These are phyloP conservation scores for Saturnispora bothae DNA, from an alignment of 805 yeast species.

Conservation along the genomic window DNA sequence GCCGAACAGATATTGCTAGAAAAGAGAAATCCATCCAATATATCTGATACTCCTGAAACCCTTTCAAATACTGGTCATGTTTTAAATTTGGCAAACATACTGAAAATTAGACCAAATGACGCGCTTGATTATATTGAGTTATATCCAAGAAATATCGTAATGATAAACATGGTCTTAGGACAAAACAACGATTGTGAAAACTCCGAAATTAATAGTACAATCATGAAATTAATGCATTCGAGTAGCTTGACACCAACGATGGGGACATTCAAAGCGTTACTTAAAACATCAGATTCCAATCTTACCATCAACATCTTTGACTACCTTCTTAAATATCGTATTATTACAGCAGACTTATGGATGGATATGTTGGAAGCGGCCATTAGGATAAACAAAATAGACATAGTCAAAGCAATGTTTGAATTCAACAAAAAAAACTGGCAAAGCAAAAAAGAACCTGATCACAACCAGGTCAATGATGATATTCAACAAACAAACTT, in stretches of 20 bases:
- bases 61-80: not conserved
- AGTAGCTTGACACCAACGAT: not conserved
- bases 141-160: constrained; percentile 4
- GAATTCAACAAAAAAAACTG: not conserved
- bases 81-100: not conserved
- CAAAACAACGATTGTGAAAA: too few species aligned
- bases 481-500: too few species aligned
- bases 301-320: constrained; percentile 4
- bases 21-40: too few species aligned
- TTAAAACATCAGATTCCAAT: too few species aligned
- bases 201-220: not conserved
- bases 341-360: constrained; percentile 1
- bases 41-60: too few species aligned
- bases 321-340: not conserved
- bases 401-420: constrained; percentile 6
- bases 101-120: not conserved
- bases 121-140: not conserved
- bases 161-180: constrained; percentile 7
- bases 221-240: constrained; percentile 1
- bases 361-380: constrained; percentile 1
- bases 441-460: not conserved
- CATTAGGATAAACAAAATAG: not conserved
- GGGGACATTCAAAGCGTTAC: not conserved
- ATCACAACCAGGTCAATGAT: too few species aligned
- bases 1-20: too few species aligned